Conservation (phyloP, 179 eudicot genomes). For the Beta lomatogona region DNA sequence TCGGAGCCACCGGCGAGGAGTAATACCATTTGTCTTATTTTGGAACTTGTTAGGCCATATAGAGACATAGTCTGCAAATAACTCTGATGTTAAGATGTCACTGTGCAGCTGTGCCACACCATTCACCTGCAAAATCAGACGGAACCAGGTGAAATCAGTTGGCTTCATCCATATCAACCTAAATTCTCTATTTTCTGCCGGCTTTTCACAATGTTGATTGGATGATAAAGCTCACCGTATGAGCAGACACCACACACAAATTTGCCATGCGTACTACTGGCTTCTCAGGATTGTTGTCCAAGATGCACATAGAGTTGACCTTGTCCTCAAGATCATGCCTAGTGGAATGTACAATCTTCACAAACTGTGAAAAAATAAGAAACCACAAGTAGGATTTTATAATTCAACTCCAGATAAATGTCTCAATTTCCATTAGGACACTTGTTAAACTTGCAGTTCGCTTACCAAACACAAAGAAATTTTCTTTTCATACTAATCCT, state of each 20-base stretch:
- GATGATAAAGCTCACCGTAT: slow-evolving; percentile 63
- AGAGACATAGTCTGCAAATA: slow-evolving; percentile 93
- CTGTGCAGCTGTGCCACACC: slow-evolving; percentile 99
- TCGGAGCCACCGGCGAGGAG: slow-evolving; percentile 96
- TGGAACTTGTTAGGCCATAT: slow-evolving; percentile 97
- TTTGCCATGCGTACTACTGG: slow-evolving; percentile 98
- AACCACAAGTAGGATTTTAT: neutral
- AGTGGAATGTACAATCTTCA: slow-evolving; percentile 61
- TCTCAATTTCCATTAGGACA: neutral
- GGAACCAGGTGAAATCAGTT: slow-evolving; percentile 5
- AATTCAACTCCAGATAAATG: neutral
- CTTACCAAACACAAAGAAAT: neutral
- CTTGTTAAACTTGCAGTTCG: neutral
- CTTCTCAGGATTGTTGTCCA: slow-evolving; percentile 85
- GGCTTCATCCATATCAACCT: neutral
- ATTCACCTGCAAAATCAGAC: slow-evolving; percentile 66
- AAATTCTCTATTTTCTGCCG: neutral
- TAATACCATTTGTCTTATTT: slow-evolving; percentile 96
- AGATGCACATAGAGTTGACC: slow-evolving; percentile 59
- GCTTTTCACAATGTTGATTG: neutral
- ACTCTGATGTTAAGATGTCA: slow-evolving; percentile 85
- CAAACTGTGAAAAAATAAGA: slow-evolving; percentile 50
- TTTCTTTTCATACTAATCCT: neutral
- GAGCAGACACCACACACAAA: slow-evolving; percentile 92
- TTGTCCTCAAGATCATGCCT: slow-evolving; percentile 78